Evolutionary conservation across 345 rosid species (phyloP).

Genomic region (Eutrema yunnanense): DNA sequence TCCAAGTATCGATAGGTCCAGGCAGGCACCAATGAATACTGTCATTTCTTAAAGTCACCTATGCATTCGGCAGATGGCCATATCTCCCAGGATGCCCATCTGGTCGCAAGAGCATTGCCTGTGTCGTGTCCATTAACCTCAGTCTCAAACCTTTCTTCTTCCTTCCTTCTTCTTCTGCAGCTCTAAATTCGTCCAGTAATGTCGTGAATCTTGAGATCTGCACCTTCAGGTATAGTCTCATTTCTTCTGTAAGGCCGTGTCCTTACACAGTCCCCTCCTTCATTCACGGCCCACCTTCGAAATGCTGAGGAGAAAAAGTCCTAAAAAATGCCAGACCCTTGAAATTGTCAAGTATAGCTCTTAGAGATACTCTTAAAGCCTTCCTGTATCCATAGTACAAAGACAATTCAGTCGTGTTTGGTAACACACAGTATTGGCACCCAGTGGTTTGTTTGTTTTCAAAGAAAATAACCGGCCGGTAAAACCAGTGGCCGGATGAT

Average conservation of each 20-base stretch:
- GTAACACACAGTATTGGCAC: conserved; percentile 53
- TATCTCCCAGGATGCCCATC: conserved; percentile 81
- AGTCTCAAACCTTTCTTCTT: conserved; percentile 42
- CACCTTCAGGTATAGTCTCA: conserved; percentile 51
- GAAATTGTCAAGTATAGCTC: conserved; percentile 44
- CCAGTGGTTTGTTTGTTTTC: conserved; percentile 46
- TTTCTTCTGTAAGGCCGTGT: conserved; percentile 50
- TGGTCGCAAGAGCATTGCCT: conserved; percentile 53
- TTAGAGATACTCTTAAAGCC: conserved; percentile 61
- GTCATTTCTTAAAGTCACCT: conserved; percentile 32
- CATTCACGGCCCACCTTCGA: conserved; percentile 64
- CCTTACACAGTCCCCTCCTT: conserved; percentile 64
- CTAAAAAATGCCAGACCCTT: conserved; percentile 59
- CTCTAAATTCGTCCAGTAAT: conserved; percentile 54
- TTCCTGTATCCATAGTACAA: conserved; percentile 53
- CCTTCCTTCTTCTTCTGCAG: conserved; percentile 49
- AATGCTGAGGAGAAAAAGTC: conserved; percentile 74
- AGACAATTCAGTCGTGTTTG: conserved; percentile 46
- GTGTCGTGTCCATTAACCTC: conserved; percentile 57
- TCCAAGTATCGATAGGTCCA: conserved; percentile 69
- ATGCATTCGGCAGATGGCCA: conserved; percentile 46
- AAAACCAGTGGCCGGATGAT: conserved; percentile 75
- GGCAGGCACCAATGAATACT: conserved; percentile 95
- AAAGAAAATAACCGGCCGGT: conserved; percentile 45
- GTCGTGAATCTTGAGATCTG: conserved; percentile 49